Evolutionary conservation across 805 yeast species (phyloP).

Genomic region (Candida sithepensis): DNA sequence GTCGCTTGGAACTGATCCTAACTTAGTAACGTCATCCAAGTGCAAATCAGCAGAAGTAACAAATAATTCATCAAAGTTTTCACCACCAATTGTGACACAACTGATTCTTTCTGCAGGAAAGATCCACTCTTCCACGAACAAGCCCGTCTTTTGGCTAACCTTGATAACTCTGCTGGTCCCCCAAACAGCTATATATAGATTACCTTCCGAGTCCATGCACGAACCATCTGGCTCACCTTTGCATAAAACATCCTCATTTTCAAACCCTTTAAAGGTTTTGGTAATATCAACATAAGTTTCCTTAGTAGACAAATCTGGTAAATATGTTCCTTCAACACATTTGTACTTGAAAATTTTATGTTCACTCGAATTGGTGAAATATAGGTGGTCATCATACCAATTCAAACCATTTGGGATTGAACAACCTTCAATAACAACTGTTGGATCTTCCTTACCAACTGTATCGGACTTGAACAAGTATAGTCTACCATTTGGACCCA

Average conservation of each 20-base stretch:
- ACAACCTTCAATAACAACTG: constrained; percentile 36
- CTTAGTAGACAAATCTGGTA: constrained; percentile 32
- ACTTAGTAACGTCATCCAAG: constrained; percentile 35
- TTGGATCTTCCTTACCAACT: constrained; percentile 22
- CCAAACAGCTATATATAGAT: constrained; percentile 67
- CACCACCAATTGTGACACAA: constrained; percentile 70
- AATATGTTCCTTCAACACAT: constrained; percentile 31
- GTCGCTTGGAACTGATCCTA: constrained; percentile 34
- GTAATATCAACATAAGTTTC: constrained; percentile 36
- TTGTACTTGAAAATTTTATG: constrained; percentile 46
- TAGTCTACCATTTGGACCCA: constrained; percentile 51
- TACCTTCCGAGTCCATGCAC: constrained; percentile 49
- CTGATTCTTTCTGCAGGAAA: constrained; percentile 62
- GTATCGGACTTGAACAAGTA: constrained; percentile 36
- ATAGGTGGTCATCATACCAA: constrained; percentile 45
- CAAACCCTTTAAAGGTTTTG: constrained; percentile 9
- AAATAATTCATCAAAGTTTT: constrained; percentile 50
- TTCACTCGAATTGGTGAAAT: constrained; percentile 51
- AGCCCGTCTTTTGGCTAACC: constrained; percentile 42
- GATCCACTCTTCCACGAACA: constrained; percentile 44
- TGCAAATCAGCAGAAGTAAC: constrained; percentile 63
- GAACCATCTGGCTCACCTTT: constrained; percentile 81
- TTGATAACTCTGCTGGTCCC: constrained; percentile 54
- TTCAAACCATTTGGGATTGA: constrained; percentile 72
- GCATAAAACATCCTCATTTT: constrained; percentile 14